These are phyloP conservation scores for Taphrina deformans DNA, from an alignment of 1,139 yeast genomes.

Conservation along the genomic window DNA sequence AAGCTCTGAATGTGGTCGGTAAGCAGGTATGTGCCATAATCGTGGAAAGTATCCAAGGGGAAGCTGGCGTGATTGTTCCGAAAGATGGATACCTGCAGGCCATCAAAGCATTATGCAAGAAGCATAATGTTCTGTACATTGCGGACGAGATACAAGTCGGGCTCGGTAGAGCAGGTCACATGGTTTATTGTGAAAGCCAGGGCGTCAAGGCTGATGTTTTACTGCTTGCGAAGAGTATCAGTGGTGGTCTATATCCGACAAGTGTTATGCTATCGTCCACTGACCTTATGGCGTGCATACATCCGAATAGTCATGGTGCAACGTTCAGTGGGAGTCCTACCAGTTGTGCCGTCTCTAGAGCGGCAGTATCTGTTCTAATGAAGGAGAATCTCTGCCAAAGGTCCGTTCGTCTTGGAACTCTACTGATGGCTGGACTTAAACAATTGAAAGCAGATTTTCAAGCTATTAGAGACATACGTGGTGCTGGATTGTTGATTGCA, in stretches of 20 bases:
- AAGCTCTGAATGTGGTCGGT: slow-evolving; percentile 79
- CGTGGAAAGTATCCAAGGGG: slow-evolving; percentile 96
- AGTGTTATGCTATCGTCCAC: slow-evolving; percentile 84
- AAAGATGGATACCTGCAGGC: slow-evolving; percentile 63
- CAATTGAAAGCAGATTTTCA: slow-evolving; percentile 55
- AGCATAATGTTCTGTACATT: slow-evolving; percentile 81
- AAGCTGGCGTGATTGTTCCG: slow-evolving; percentile 96
- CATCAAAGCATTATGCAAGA: slow-evolving; percentile 73
- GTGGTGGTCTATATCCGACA: slow-evolving; percentile 93
- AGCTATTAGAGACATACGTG: slow-evolving; percentile 84
- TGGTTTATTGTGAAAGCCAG: slow-evolving; percentile 87
- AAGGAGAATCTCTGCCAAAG: slow-evolving; percentile 85
- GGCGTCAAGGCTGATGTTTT: slow-evolving; percentile 81
- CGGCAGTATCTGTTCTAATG: slow-evolving; percentile 84
- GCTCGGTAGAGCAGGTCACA: slow-evolving; percentile 93
- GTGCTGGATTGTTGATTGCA: slow-evolving; percentile 84
- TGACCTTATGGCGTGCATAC: slow-evolving; percentile 84
- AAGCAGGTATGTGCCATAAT: slow-evolving; percentile 87
- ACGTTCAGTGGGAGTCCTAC: slow-evolving; percentile 97
- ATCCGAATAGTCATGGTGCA: slow-evolving; percentile 96
- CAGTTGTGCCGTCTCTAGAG: slow-evolving; percentile 85
- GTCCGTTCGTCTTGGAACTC: slow-evolving; percentile 67
- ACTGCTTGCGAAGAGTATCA: slow-evolving; percentile 86
- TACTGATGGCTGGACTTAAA: slow-evolving; percentile 63
- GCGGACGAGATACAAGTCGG: slow-evolving; percentile 98